Base-by-base conservation (phyloP, 2,329 filamentous ascomycete species). In the Paramyrothecium sp. region DNA sequence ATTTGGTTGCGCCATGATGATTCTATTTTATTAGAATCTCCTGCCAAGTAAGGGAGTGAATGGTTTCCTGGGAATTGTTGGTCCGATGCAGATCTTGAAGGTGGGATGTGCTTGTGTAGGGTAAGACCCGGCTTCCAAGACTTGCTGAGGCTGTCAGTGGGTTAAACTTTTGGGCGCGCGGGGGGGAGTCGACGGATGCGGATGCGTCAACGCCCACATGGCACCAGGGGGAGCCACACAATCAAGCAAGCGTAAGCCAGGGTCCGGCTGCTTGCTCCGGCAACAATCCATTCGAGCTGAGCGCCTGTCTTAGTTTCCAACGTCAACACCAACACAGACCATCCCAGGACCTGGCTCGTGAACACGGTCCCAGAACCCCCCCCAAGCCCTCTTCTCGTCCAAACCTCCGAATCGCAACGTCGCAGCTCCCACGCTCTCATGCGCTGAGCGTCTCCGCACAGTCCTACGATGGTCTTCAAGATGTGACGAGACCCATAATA, bases 401-500 rank as follows among this genome's bases (percentile, higher is more conserved):
- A 30, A 30, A 30, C 26, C 10, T 30, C 26, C 26, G 26, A 30
- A 30, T 30, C 26, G 26, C 26, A 10, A 30, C 26, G 26, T 30
- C 26, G 26, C 26, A 30, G 26, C 26, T 30, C 26, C n/a, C 26
- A 30, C 4, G 26, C 26, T 30, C 26, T 10, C 26, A 30, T 30
- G 26, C 26, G 26, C 26, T 30, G 26, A 30, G 26, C 26, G 26
- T 30, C 26, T 30, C 26, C 26, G 26, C 26, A 30, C 4, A 30
- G 26, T n/a, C 26, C 26, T 30, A 46, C 50, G 38, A 20, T 51
- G 56, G 59, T 59, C 55, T 65, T 67, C 71, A 79, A 76, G 69
- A 80, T 79, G 78, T 78, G 70, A 78, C 73, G 69, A 66, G 63
- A 62, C 58, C 67, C 59, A 58, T 49, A 21, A 49, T 23, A 21